Conservation (phyloP, 2,329 filamentous ascomycete species). For the Apiospora rasikravindrae region DNA sequence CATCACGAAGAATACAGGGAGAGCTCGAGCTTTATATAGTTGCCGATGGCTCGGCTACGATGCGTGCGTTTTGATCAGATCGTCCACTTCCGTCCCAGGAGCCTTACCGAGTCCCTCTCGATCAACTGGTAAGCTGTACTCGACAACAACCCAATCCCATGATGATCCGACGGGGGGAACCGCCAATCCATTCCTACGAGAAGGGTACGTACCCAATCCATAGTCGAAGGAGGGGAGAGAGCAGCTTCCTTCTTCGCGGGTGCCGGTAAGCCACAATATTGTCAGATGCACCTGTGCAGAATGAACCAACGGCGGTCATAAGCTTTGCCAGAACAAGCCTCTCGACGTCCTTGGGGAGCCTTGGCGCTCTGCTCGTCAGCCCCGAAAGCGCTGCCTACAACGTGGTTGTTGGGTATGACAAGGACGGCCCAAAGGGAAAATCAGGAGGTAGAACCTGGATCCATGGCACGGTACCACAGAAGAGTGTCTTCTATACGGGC, state of each 20-base stretch:
- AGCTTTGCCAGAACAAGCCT: background rate
- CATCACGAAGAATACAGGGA: background rate
- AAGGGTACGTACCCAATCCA: background rate
- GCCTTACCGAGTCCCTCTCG: background rate
- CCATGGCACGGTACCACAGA: constrained; percentile 2
- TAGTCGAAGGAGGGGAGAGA: background rate
- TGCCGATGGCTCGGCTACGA: background rate
- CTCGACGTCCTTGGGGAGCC: background rate
- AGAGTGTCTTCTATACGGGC: background rate
- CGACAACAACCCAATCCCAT: constrained; percentile 2
- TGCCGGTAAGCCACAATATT: constrained; percentile 12
- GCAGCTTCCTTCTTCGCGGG: background rate
- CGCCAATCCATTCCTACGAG: background rate
- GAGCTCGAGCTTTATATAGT: background rate
- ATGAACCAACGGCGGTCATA: background rate
- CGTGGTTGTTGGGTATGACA: background rate
- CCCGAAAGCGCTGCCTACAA: background rate
- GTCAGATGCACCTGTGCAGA: constrained; percentile 3
- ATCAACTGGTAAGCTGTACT: background rate
- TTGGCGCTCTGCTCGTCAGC: background rate
- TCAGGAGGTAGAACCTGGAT: background rate
- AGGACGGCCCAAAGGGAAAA: background rate
- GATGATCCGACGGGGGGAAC: constrained; percentile 1
- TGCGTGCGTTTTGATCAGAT: background rate
- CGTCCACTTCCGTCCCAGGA: background rate